Percentiles rank a stretch among this genome's conserved stretches.
These are phyloP conservation scores for Camelina sativa DNA, from an alignment of 345 rosid genomes.

Conservation along the genomic window DNA sequence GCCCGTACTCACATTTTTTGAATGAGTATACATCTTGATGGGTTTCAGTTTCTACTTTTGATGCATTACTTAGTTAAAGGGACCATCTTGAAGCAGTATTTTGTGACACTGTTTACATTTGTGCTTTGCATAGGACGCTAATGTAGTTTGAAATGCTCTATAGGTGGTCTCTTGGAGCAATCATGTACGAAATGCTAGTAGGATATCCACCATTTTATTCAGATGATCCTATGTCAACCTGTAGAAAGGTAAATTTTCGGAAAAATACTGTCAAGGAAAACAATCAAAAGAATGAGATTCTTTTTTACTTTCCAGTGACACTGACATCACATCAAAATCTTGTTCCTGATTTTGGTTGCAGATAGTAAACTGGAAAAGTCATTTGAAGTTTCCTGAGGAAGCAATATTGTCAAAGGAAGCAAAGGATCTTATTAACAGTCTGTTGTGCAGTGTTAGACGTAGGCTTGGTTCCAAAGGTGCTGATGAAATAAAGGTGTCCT, in stretches of 20 bases:
- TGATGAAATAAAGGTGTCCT: conserved; percentile 92
- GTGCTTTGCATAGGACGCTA: conserved; percentile 13
- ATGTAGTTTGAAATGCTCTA: conserved; percentile 38
- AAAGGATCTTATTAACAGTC: conserved; percentile 75
- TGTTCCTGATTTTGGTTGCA: conserved; percentile 40
- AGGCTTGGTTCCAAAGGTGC: conserved; percentile 92
- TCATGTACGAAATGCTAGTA: conserved; percentile 95
- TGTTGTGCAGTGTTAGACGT: conserved; percentile 83
- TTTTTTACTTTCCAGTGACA: not conserved
- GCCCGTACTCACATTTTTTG: not conserved
- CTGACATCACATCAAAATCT: not conserved
- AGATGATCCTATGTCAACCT: conserved; percentile 97
- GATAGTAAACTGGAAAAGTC: conserved; percentile 97
- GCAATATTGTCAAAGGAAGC: conserved; percentile 81
- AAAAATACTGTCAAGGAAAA: not conserved
- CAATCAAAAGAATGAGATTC: not conserved
- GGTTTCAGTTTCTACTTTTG: conserved; percentile 8
- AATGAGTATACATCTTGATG: conserved; percentile 1
- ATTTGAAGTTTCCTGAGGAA: conserved; percentile 97
- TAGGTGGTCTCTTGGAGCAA: conserved; percentile 99
- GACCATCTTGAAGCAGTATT: conserved; percentile 2
- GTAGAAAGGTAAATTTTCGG: conserved; percentile 67
- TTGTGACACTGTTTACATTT: not conserved
- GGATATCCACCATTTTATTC: conserved; percentile 98
- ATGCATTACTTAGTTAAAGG: not conserved